A percentile compares a stretch with the other conserved stretches of the same genome.
phyloP scores from a whole-genome alignment of 768 basidiomycete genomes.

The Psilocybe cubensis region DNA sequence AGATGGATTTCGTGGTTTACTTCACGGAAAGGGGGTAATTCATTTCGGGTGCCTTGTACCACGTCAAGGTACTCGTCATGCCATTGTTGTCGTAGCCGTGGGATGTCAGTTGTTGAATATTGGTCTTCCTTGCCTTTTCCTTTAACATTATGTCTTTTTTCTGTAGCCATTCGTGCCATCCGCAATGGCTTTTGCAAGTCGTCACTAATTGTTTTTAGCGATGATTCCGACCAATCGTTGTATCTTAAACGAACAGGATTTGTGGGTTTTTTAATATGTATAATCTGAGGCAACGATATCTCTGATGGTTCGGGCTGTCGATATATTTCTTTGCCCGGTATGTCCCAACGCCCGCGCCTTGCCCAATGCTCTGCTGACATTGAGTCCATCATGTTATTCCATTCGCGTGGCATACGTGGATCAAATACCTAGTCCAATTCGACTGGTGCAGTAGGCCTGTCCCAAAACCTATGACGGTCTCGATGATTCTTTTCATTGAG shows the following conservation, averaged over 20 bases:
- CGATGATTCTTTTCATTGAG: background rate
- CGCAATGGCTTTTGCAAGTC: background rate
- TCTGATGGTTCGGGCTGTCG: background rate
- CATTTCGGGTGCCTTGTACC: slow-evolving; percentile 9
- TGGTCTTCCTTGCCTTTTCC: background rate
- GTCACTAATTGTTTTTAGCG: background rate
- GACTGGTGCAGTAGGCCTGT: slow-evolving; percentile 14
- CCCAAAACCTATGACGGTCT: slow-evolving; percentile 9
- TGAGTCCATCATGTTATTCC: slow-evolving; percentile 18
- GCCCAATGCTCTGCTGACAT: background rate
- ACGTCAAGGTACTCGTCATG: slow-evolving; percentile 5
- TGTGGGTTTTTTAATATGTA: background rate
- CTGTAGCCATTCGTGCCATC: background rate
- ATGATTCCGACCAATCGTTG: background rate
- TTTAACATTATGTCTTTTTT: background rate
- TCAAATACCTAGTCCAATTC: slow-evolving; percentile 15
- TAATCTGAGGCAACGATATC: background rate
- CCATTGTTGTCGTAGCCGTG: slow-evolving; percentile 12
- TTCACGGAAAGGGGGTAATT: slow-evolving; percentile 9
- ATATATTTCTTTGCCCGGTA: background rate
- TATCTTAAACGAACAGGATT: background rate
- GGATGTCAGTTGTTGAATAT: background rate
- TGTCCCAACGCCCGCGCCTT: background rate
- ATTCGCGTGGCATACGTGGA: slow-evolving; percentile 23
- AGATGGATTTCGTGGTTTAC: slow-evolving; percentile 21